Base-by-base conservation (phyloP, 2,329 filamentous ascomycete species). In the Davidsoniella virescens region DNA sequence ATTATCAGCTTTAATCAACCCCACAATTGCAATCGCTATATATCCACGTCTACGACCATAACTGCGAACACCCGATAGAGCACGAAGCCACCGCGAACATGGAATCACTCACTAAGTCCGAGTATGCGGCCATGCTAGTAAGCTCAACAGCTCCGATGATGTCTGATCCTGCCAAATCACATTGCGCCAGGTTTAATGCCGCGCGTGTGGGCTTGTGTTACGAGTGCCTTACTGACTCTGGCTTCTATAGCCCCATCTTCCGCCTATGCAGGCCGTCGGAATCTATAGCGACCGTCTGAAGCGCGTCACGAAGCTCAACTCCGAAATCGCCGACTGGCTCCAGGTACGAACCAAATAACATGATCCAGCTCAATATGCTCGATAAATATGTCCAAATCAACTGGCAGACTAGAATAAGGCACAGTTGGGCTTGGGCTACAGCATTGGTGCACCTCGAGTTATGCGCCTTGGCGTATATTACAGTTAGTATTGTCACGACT, bases 111-210 rank as follows among this genome's bases (percentile, higher is more conserved):
- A 81, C 84, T 64, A 79, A 87, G 67, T 75, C 84, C 66, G 90
- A 95, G 67, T 96, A 96, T 72, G 87, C 90, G 65, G 82, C 80
- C 59, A 82, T 96, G 77, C 81, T 94, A 81, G 90, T 95, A 73
- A 73, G 83, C 67, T 47, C 14, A 45, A 14, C 43, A 14, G 25
- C 26, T 17, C 43, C 23, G 43, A 45, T 16, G 25, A 29, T 33
- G 29, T 8, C 29, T 6, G 12, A 33, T 10, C 4, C n/a, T 38
- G 3, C 7, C 23, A 16, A 5, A 18, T 37, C 10, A 17, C 33
- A 37, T 16, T 18, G 29, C 26, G 17, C 10, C 10, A 9, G 26
- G 14, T 20, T 33, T 7, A 12, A n/a, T 39, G 12, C 20, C 7
- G 25, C 20, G 9, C 41, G 8, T 17, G 12, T 36, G 23, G 17